These are phyloP conservation scores for Wallacemonas sp. DNA, from an alignment of 208 protist species.

Conservation along the genomic window DNA sequence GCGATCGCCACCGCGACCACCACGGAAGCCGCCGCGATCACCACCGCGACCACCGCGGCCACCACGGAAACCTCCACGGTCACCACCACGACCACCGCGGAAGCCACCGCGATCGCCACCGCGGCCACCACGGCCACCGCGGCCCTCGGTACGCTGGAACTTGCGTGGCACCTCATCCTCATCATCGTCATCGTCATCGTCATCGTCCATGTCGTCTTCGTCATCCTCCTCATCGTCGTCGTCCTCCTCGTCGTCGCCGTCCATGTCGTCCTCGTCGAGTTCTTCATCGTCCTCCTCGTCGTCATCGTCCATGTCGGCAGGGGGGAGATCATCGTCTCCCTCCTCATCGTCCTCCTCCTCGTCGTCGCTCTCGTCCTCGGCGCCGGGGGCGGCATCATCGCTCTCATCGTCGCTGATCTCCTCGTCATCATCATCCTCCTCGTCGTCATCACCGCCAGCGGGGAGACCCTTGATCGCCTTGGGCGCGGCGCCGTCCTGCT, in stretches of 20 bases:
- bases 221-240: conserved; percentile 26
- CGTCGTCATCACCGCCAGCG: conserved; percentile 35
- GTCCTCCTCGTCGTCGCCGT: conserved; percentile 45
- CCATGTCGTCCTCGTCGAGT: conserved; percentile 51
- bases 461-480: conserved; percentile 21
- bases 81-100: conserved; percentile 42
- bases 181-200: conserved; percentile 48
- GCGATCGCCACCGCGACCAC: conserved; percentile 40
- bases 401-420: conserved; percentile 28
- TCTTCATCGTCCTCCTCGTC: conserved; percentile 40
- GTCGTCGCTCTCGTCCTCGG: conserved; percentile 24
- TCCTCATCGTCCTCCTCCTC: conserved; percentile 35
- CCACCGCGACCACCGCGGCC: conserved; percentile 23
- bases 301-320: conserved; percentile 20
- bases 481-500: conserved; percentile 31
- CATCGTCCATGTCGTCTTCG: conserved; percentile 22
- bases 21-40: conserved; percentile 33
- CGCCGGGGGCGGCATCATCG: conserved; percentile 16
- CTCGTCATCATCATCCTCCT: conserved; percentile 46
- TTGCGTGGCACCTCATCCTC: conserved; percentile 69
- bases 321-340: conserved; percentile 28
- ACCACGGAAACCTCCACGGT: conserved; percentile 32
- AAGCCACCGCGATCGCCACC: conserved; percentile 38
- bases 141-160: conserved; percentile 73
- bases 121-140: conserved; percentile 42